A percentile compares a stretch with the other conserved stretches of the same genome.
These are phyloP conservation scores for Claviceps maximensis DNA, from an alignment of 2,329 filamentous ascomycete species.

Conservation along the genomic window DNA sequence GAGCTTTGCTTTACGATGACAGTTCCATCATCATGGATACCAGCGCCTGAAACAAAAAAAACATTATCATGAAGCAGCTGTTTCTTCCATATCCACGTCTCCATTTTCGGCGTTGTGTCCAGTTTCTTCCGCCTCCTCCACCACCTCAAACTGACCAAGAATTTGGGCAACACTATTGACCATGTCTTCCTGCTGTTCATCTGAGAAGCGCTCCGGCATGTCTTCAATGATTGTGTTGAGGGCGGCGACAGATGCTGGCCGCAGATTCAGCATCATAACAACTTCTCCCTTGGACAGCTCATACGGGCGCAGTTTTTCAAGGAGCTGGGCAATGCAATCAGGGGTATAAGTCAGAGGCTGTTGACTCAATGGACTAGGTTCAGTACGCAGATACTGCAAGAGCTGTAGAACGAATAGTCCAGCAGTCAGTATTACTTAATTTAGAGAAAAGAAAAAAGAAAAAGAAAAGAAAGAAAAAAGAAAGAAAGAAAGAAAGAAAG, in stretches of 20 bases:
- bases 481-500: neutral
- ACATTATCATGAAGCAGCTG: slow-evolving; percentile 12
- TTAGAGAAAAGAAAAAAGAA: too few species aligned
- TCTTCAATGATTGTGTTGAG: slow-evolving; percentile 55
- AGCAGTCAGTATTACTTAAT: neutral
- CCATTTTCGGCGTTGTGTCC: slow-evolving; percentile 20
- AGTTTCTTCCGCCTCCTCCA: slow-evolving; percentile 15
- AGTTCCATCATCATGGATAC: neutral
- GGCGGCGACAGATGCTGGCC: slow-evolving; percentile 42
- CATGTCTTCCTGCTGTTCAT: slow-evolving; percentile 46
- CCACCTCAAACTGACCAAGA: slow-evolving; percentile 35
- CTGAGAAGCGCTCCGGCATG: slow-evolving; percentile 44
- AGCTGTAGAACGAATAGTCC: slow-evolving; percentile 27
- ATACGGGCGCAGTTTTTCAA: slow-evolving; percentile 41
- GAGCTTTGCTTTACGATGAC: neutral
- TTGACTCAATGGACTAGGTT: slow-evolving; percentile 42
- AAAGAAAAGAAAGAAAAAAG: neutral
- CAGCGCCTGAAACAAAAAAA: neutral
- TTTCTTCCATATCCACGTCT: slow-evolving; percentile 26
- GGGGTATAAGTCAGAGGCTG: slow-evolving; percentile 39
- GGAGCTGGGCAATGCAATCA: slow-evolving; percentile 37
- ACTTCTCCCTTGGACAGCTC: slow-evolving; percentile 55
- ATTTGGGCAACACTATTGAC: slow-evolving; percentile 42
- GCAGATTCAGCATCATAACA: slow-evolving; percentile 54
- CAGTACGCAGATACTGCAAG: slow-evolving; percentile 44